Base-by-base conservation (phyloP, 805 yeast genomes). In the Ogataea wickerhamii region DNA sequence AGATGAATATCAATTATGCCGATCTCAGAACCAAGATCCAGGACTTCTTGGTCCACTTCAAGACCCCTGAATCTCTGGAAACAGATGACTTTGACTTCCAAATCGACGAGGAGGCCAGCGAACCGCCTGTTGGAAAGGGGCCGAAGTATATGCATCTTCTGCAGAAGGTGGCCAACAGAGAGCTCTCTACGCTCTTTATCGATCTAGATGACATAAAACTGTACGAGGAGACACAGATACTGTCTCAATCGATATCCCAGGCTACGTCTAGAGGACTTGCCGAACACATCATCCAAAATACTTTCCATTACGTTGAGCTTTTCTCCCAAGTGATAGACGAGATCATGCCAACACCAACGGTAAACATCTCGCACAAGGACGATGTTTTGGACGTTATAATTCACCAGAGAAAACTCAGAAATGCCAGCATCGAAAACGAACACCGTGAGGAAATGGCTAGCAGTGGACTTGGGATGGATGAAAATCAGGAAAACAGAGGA, bases 331-430 rank as follows among this genome's bases (percentile, higher is more conserved):
- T 80, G 12, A 76, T 87, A 30, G 99, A 93, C 63, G 80, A 77
- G 34, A 60, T 87, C 41, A 74, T 91, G 76, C 98, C 98, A 0
- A 73, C 71, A 45, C 91, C 98, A n/a, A 82, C 93, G 2, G 77
- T 73, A 34, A 89, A 85, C 43, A 70, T 91, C 36, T 67, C 80
- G 31, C 86, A 83, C 58, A 78, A 80, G 49, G 96, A 87, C 59
- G 95, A 87, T 50, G 98, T 93, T 10, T 67, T 93, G 46, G 98
- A 93, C 56, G 94, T 93, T 41, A 87, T 93, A 40, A 70, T 89
- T 48, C 89, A 87, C 56, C 98, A 93, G 67, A 76, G 99, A 60
- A 78, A 74, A 53, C 74, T 87, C 58, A 75, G 96, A 56, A 91
- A 91, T 60, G 77, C 76, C 49, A 75, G 91, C 44, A 68, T 80